Evolutionary conservation across 768 basidiomycete genomes (phyloP), one percentile per base, ranked within the genome.

Genomic region (Megacollybia marginata): DNA sequence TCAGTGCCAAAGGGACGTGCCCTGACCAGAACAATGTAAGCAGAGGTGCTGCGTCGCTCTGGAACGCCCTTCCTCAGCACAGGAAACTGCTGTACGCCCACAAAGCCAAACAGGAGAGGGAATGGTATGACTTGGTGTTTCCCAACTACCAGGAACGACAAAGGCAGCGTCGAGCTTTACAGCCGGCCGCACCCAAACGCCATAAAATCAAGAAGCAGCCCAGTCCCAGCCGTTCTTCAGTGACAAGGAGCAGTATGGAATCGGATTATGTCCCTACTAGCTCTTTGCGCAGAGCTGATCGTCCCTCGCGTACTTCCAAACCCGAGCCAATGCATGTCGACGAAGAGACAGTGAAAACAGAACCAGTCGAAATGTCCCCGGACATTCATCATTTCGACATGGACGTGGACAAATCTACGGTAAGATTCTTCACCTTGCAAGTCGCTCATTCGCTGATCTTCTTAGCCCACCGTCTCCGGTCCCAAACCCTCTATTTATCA

Each of bases 21-120:
- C 16, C 46, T 33, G 63, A 71, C 50, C 70, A 73, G 55, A 66
- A 69, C 55, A 69, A 73, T 49, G 66, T 73, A 44, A 62, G 59
- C 13, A 62, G 67, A 38, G 62, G 69, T 42, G 70, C 70, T 6
- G 71, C 69, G 2, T 57, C 61, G 43, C 61, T 71, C 52, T 74
- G 72, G 72, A 62, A 59, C 18, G 63, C 63, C 46, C 60, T 70
- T 49, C 57, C 34, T 15, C 19, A 32, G 18, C 52, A 20, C 15
- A 38, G 52, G 31, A 34, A 44, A 19, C 19, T 32, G 10, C 33
- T 20, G 10, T 54, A 44, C 36, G n/a, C 40, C 33, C 23, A 18
- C 16, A n/a, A 35, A 28, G 53, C 53, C 5, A 42, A 53, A 35
- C 32, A 44, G 32, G 52, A 53, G 45, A 52, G 42, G 44, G 35